Base-by-base conservation (phyloP, 192 early-diverging fungal genomes). In the Coemansia guatemalensis region DNA sequence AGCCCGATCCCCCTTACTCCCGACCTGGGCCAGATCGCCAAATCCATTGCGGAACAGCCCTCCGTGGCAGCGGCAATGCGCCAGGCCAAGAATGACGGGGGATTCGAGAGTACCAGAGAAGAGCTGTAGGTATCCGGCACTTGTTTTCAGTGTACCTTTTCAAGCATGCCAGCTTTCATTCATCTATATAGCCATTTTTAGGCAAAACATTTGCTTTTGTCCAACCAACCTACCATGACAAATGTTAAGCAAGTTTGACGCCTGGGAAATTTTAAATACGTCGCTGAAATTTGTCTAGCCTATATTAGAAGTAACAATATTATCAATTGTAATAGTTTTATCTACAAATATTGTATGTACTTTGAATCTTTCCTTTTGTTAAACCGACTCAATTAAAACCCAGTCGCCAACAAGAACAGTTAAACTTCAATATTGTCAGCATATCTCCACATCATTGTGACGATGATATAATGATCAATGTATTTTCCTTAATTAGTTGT, bases 1-100 rank as follows among this genome's bases (percentile, higher is more conserved):
- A 73, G 48, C 32, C 77, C 71, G 22, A 60, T 80, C 17, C 77
- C 77, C 4, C 25, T 80, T 18, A 80, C 77, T 8, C 77, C 77
- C 0, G 62, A 80, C 30, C 65, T 80, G 20, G 71, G 64, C 11
- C 56, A 55, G 17, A 67, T 80, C n/a, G 62, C 52, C 49, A 53
- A 68, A 50, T 80, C 77, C 3, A 26, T 74, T 30, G 65, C 77
- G 5, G 32, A 67, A 2, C 67, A 80, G 68, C 67, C 77, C 14
- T 71, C 77, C 0, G 72, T 65, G 5, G 60, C 72, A 14, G 59
- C 52, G 12, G 65, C 68, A 18, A 74, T 80, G 72, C 68, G 57
- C 48, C 64, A 74, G 47, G 77, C 72, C 41, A 58, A 57, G 23
- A 48, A 26, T 5, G 53, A 49, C 22, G 60, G 49, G 41, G 66